phyloP scores from a whole-genome alignment of 345 rosid species.

The Brassica incana region DNA sequence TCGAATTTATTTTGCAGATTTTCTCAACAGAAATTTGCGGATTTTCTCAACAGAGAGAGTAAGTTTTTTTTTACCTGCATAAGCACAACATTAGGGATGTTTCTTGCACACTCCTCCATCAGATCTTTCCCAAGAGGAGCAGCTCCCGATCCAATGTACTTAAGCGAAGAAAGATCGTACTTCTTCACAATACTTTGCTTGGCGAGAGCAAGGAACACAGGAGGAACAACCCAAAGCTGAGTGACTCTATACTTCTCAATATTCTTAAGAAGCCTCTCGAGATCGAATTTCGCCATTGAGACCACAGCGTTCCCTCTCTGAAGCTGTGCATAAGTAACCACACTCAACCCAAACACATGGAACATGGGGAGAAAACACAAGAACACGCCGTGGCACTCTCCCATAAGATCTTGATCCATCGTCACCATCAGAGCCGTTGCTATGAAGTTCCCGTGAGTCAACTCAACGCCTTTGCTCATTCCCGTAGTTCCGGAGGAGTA shows the following conservation, averaged over 20 bases:
- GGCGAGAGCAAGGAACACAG: constrained; percentile 73
- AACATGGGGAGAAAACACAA: constrained; percentile 87
- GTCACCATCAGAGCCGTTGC: constrained; percentile 60
- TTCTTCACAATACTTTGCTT: constrained; percentile 59
- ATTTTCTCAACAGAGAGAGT: neutral
- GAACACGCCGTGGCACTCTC: constrained; percentile 51
- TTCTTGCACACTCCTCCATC: constrained; percentile 78
- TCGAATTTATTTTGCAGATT: neutral
- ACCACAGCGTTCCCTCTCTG: constrained; percentile 62
- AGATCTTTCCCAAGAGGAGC: constrained; percentile 87
- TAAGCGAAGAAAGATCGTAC: constrained; percentile 69
- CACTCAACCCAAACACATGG: constrained; percentile 77
- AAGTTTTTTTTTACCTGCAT: constrained; percentile 52
- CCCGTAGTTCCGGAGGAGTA: constrained; percentile 96
- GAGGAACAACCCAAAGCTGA: constrained; percentile 84
- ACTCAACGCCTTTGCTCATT: constrained; percentile 80
- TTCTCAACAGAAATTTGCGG: neutral
- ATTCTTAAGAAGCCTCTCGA: constrained; percentile 50
- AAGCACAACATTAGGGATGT: constrained; percentile 53
- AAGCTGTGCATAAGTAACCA: constrained; percentile 56
- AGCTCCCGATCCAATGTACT: constrained; percentile 74
- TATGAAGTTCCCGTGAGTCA: constrained; percentile 78
- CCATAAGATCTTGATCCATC: constrained; percentile 52
- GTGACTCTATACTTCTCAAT: constrained; percentile 66
- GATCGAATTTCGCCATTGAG: constrained; percentile 70